Evolutionary conservation across 306 rosid genomes (phyloP).

Genomic region (Corylus avellana): DNA sequence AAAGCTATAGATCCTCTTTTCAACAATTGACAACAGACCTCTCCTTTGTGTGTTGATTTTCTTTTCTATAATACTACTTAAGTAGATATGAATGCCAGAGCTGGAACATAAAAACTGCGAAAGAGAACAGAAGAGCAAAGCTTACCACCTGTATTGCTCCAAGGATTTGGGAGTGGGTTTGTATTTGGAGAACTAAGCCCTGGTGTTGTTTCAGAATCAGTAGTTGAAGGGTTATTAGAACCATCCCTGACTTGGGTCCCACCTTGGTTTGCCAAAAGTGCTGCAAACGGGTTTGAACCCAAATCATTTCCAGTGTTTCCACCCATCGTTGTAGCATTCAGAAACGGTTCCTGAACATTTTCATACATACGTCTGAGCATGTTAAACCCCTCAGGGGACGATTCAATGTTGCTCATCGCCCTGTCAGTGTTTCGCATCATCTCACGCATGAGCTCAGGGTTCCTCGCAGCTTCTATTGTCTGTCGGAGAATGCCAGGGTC

Average conservation of each 20-base stretch:
- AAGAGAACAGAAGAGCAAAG: background rate
- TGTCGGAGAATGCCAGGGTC: conserved; percentile 63
- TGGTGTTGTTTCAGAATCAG: conserved; percentile 46
- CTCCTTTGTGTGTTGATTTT: background rate
- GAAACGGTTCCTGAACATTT: conserved; percentile 69
- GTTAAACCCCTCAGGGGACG: conserved; percentile 73
- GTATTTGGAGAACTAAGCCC: conserved; percentile 54
- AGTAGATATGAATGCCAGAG: background rate
- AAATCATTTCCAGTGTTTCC: conserved; percentile 51
- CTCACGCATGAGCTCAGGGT: conserved; percentile 74
- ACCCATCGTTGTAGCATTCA: conserved; percentile 61
- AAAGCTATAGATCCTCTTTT: background rate
- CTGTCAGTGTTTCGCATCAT: conserved; percentile 75
- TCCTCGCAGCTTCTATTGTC: conserved; percentile 70
- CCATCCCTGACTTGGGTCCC: conserved; percentile 47
- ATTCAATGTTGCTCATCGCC: conserved; percentile 70
- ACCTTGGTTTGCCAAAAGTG: conserved; percentile 58
- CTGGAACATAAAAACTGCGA: background rate
- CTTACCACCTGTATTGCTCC: conserved; percentile 46
- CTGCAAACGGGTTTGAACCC: conserved; percentile 59
- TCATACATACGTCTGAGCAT: conserved; percentile 77
- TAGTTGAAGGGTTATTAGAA: conserved; percentile 46
- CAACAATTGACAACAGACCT: background rate
- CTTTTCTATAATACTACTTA: background rate
- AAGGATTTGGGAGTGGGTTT: conserved; percentile 75